Evolutionary conservation across 495 filamentous ascomycete genomes (phyloP).

Genomic region (Chaetomium tenue): DNA sequence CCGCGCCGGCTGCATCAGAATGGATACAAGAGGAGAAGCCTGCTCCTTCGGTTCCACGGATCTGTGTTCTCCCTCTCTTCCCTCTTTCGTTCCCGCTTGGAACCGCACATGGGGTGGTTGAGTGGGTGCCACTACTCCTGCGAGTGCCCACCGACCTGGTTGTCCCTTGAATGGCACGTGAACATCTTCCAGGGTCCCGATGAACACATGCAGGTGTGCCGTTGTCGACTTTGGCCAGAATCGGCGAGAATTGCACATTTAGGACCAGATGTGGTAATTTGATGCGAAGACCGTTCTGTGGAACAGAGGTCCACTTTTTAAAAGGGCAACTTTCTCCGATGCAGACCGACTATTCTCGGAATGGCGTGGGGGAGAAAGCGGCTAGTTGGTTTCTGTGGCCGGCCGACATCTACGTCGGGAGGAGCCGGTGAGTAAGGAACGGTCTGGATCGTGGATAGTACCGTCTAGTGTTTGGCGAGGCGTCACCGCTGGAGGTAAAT

Average conservation of each 20-base stretch:
- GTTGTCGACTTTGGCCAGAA: neutral
- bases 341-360: neutral
- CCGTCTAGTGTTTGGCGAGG: no score
- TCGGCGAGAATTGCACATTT: slow-evolving; percentile 11
- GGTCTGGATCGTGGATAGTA: no score
- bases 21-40: slow-evolving; percentile 3
- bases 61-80: neutral
- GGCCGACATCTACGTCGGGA: no score
- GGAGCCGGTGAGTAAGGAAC: no score
- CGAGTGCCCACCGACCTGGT: neutral
- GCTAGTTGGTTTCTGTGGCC: neutral
- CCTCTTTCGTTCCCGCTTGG: no score
- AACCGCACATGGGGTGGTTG: neutral
- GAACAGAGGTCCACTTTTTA: slow-evolving; percentile 1
- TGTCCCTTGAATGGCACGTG: neutral
- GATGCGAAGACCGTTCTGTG: neutral
- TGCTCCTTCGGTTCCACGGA: slow-evolving; percentile 10
- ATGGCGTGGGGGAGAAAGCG: neutral
- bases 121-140: neutral
- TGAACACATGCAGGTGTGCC: neutral
- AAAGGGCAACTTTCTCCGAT: slow-evolving; percentile 17
- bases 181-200: neutral
- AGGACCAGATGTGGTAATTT: neutral
- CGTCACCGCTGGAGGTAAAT: no score
- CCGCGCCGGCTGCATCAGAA: neutral